A percentile compares a stretch with the other conserved stretches of the same genome.
phyloP scores from a whole-genome alignment of 139 green algal genomes.

The Volvox africanus region DNA sequence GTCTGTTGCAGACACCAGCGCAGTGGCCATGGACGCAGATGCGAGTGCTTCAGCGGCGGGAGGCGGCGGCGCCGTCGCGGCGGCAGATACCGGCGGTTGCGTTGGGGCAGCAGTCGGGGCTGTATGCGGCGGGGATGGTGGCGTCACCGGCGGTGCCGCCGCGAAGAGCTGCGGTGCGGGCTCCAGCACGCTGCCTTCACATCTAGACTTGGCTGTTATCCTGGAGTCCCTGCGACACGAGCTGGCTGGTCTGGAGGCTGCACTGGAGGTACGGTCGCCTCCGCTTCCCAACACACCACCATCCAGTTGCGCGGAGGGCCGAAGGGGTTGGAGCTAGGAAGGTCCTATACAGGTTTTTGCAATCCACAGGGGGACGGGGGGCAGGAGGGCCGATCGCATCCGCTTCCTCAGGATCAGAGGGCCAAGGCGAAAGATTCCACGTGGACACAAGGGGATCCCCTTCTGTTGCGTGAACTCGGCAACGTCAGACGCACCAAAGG shows the following conservation, averaged over 20 bases:
- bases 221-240: not conserved
- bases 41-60: not conserved
- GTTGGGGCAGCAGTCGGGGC: not conserved
- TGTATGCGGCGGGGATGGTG: not conserved
- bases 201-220: not conserved
- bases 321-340: too few species aligned
- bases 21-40: not conserved
- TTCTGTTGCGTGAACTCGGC: too few species aligned
- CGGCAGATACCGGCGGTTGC: not conserved
- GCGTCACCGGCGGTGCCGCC: not conserved
- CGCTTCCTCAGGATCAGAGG: too few species aligned
- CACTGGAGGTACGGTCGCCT: slow-evolving; percentile 23
- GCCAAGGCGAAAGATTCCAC: too few species aligned
- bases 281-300: too few species aligned
- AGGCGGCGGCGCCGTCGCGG: not conserved
- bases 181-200: not conserved
- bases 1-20: not conserved
- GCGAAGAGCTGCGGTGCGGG: not conserved
- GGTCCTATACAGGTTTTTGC: too few species aligned
- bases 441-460: too few species aligned
- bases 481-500: too few species aligned
- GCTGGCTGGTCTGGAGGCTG: slow-evolving; percentile 6
- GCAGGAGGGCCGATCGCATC: too few species aligned
- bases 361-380: too few species aligned
- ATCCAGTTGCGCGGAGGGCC: too few species aligned